phyloP scores from a whole-genome alignment of 192 early-diverging fungal species.

The Coemansia sp. region DNA sequence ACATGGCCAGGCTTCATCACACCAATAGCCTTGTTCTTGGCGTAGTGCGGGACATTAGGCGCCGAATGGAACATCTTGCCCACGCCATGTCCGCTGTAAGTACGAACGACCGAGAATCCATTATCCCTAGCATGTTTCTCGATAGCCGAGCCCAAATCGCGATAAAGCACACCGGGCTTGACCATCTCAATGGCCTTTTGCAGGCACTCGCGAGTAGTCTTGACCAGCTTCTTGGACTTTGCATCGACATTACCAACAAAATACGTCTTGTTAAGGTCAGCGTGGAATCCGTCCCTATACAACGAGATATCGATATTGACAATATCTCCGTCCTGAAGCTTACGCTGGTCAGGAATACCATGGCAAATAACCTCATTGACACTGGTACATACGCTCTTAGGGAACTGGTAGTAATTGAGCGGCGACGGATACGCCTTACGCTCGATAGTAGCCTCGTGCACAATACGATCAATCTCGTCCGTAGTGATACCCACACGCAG shows the following conservation, averaged over 20 bases:
- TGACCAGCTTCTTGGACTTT: constrained; percentile 72
- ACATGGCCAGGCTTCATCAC: constrained; percentile 93
- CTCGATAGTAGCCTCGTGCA: constrained; percentile 94
- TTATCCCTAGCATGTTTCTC: constrained; percentile 82
- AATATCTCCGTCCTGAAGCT: constrained; percentile 94
- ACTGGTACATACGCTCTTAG: constrained; percentile 93
- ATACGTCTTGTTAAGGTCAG: constrained; percentile 95
- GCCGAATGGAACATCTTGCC: constrained; percentile 85
- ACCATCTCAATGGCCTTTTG: constrained; percentile 91
- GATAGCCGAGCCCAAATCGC: constrained; percentile 91
- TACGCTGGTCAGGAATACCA: constrained; percentile 95
- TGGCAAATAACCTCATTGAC: constrained; percentile 97
- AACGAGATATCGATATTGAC: constrained; percentile 91
- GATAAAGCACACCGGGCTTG: constrained; percentile 89
- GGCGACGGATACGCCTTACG: constrained; percentile 95
- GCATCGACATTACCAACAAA: constrained; percentile 89
- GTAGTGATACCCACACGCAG: constrained; percentile 87
- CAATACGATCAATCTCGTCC: constrained; percentile 93
- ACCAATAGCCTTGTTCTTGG: constrained; percentile 94
- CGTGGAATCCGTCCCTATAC: constrained; percentile 92
- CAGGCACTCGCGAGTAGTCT: constrained; percentile 84
- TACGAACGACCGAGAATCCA: constrained; percentile 90
- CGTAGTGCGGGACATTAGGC: constrained; percentile 95
- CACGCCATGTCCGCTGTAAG: constrained; percentile 95
- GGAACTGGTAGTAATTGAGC: constrained; percentile 95